A percentile compares a stretch with the other conserved stretches of the same genome.
phyloP scores from a whole-genome alignment of 257 asterid genomes.

The Solanum stenotomum region DNA sequence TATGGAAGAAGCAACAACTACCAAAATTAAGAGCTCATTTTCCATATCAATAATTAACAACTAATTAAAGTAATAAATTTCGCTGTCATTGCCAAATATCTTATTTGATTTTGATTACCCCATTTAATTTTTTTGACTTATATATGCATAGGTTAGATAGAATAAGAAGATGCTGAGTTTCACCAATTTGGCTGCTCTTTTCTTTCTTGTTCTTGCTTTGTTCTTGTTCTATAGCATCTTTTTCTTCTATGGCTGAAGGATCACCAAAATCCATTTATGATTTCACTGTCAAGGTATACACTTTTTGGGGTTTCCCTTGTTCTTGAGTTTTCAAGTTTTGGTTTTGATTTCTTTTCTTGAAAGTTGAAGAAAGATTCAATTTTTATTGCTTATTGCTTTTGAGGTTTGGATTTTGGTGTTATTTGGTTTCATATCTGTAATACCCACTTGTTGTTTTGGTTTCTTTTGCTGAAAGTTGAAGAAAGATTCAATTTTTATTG shows the following conservation, averaged over 20 bases:
- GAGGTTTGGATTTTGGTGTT: neutral
- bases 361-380: neutral
- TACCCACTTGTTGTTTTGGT: neutral
- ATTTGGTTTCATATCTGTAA: neutral
- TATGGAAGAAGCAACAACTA: neutral
- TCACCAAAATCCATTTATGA: conserved; percentile 37
- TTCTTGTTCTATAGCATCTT: conserved; percentile 16
- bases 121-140: neutral
- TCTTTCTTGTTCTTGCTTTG: conserved; percentile 36
- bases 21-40: neutral
- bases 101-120: neutral
- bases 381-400: neutral
- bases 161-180: conserved; percentile 22
- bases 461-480: neutral
- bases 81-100: neutral
- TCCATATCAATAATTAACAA: neutral
- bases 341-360: neutral
- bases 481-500: neutral
- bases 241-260: conserved; percentile 16
- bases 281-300: conserved; percentile 52
- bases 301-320: neutral
- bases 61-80: neutral
- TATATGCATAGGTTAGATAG: neutral
- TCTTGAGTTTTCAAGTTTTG: neutral
- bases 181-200: conserved; percentile 33